A percentile compares a stretch with the other conserved stretches of the same genome.
Conservation (phyloP, 768 basidiomycete genomes). For the Mycena chlorophos region DNA sequence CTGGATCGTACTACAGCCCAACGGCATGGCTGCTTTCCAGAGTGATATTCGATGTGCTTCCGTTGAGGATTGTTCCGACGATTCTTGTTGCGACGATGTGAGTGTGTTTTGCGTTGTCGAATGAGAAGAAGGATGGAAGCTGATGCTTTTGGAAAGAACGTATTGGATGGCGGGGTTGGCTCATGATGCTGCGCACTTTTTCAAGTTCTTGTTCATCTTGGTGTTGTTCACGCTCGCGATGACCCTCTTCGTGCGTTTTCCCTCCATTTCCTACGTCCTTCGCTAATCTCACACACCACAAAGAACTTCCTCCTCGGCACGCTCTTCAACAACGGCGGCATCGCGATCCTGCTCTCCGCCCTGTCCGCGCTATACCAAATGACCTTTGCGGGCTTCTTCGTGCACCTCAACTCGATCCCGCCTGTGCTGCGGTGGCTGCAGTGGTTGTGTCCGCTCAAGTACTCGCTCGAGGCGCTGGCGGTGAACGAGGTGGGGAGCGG, state of each 20-base stretch:
- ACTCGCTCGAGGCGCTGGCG: constrained; percentile 77
- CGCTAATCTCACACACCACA: not conserved
- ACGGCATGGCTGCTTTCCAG: constrained; percentile 90
- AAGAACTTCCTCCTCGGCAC: constrained; percentile 93
- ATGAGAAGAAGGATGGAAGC: too few relatives aligned
- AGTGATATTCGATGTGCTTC: constrained; percentile 86
- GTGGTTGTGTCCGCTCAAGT: constrained; percentile 86
- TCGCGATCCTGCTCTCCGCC: constrained; percentile 87
- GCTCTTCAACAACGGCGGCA: constrained; percentile 80
- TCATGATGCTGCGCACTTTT: constrained; percentile 75
- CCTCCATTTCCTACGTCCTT: not conserved
- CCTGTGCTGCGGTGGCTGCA: constrained; percentile 92
- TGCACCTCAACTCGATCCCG: constrained; percentile 81
- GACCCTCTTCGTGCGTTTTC: constrained; percentile 73
- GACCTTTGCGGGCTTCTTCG: constrained; percentile 92
- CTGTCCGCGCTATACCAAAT: constrained; percentile 76
- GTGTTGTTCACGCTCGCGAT: constrained; percentile 82
- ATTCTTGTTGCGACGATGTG: constrained; percentile 84
- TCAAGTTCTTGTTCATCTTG: constrained; percentile 92
- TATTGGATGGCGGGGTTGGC: constrained; percentile 96
- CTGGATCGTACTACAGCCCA: constrained; percentile 85
- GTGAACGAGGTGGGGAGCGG: constrained; percentile 94
- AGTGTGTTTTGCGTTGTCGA: too few relatives aligned
- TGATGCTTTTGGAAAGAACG: too few relatives aligned
- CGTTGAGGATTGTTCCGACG: constrained; percentile 85